Percentiles rank a stretch among this genome's conserved stretches.
These are phyloP conservation scores for Angomonas deanei DNA, from an alignment of 208 protist genomes.

Conservation along the genomic window DNA sequence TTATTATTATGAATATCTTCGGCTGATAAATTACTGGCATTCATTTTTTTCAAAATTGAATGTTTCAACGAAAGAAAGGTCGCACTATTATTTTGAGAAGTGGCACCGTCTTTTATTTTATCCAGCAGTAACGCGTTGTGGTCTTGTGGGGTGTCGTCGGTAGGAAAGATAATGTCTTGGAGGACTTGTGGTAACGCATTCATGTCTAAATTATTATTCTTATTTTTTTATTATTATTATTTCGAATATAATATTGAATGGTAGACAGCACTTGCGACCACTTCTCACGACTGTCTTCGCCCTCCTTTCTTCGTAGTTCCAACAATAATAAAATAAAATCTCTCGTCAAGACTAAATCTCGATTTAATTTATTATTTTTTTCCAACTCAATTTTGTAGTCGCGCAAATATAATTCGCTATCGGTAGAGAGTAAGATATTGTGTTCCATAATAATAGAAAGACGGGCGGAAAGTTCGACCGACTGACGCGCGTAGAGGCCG, in stretches of 20 bases:
- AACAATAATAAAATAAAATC: constrained; percentile 49
- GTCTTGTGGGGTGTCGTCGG: too few relatives aligned
- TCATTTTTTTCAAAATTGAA: background rate
- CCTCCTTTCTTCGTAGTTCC: constrained; percentile 20
- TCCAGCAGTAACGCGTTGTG: too few relatives aligned
- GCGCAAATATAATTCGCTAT: constrained; percentile 48
- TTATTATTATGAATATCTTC: background rate
- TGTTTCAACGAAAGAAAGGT: background rate
- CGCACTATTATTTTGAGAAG: background rate
- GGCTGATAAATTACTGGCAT: background rate
- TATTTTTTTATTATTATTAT: background rate
- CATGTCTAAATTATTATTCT: background rate
- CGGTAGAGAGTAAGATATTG: constrained; percentile 58
- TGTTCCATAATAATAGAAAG: constrained; percentile 64
- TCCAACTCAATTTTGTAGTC: constrained; percentile 36
- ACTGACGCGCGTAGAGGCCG: constrained; percentile 60
- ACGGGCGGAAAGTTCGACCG: constrained; percentile 62
- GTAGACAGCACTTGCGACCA: background rate
- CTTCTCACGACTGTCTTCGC: background rate
- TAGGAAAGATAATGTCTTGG: background rate
- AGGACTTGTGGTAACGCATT: background rate
- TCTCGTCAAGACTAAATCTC: constrained; percentile 37
- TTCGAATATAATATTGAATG: background rate
- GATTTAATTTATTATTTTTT: constrained; percentile 24
- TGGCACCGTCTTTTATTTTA: too few relatives aligned